Base-by-base conservation (phyloP, 106 monocot species). In the Dendrobium nobile region DNA sequence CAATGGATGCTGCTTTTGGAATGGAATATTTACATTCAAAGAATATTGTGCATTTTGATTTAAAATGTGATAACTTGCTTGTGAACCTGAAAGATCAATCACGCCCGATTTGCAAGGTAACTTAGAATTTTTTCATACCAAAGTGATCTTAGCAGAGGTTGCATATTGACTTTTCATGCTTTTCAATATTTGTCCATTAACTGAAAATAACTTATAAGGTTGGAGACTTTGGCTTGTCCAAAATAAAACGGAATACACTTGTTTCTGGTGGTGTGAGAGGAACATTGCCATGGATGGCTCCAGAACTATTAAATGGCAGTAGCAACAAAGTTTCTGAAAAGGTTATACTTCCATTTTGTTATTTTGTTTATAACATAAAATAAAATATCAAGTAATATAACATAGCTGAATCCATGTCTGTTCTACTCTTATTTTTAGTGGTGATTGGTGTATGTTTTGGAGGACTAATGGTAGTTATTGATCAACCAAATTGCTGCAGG, bases 11-110 rank as follows among this genome's bases (percentile, higher is more conserved):
- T 37, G 93, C 96, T 42, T 90, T 97, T 78, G 96, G 96, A 75
- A 94, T 97, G 96, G 96, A 97, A 84, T 97, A 97, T 86, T 77
- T 97, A 82, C 96, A 97, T 82, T 92, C 96, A 4, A 97, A 92
- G 80, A 87, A 89, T 75, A 90, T 97, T 80, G 92, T 97, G 18
- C 96, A 97, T 86, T 97, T 97, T 82, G 96, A 97, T 82, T 84
- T 97, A 85, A 97, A 97, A 84, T 97, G 96, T 67, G 96, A 97
- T 85, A 97, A 97, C 80, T 88, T 97, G 85, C 85, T 97, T 41
- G 96, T 97, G 72, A 97, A 94, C 64, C 85, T 97, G 16, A 97
- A 94, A 81, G 96, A 97, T 81, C 87, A 74, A 58, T 87, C 87
- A 41, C 87, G 96, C 24, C 96, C 96, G 17, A 97, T 97, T 77